These are phyloP conservation scores for Aschersonia sp. DNA, from an alignment of 2,329 filamentous ascomycete genomes.

Conservation along the genomic window DNA sequence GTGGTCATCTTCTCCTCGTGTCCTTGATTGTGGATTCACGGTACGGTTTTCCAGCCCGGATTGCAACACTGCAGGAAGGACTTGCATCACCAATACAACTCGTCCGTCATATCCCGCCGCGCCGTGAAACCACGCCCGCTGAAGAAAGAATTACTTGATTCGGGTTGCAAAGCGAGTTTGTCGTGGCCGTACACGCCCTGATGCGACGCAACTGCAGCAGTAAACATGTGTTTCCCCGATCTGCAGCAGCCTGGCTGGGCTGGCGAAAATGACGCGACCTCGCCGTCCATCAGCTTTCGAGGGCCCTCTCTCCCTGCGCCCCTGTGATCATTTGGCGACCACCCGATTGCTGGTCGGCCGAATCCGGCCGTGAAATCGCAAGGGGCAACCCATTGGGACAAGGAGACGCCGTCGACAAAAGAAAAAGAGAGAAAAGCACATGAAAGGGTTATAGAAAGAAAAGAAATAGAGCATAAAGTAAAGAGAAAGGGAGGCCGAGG, in stretches of 20 bases:
- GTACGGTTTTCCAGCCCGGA: background rate
- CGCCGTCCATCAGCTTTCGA: too few relatives aligned
- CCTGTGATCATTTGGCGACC: too few relatives aligned
- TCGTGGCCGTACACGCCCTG: background rate
- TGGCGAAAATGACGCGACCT: too few relatives aligned
- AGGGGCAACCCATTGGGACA: too few relatives aligned
- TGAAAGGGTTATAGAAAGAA: too few relatives aligned
- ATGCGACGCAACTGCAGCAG: background rate
- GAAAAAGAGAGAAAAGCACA: background rate
- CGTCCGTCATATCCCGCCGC: background rate
- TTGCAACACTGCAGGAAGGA: background rate
- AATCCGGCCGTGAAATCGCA: background rate
- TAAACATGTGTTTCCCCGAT: background rate
- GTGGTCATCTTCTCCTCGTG: background rate
- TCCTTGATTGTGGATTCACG: background rate
- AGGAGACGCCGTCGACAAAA: background rate
- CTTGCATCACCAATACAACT: background rate
- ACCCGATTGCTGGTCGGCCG: background rate
- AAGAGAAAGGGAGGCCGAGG: too few relatives aligned
- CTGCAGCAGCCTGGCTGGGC: too few relatives aligned
- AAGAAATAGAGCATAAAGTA: too few relatives aligned
- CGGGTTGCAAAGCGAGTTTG: background rate
- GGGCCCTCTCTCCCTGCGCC: too few relatives aligned
- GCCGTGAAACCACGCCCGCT: background rate
- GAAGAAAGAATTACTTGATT: background rate